Percentiles rank a stretch among this genome's conserved stretches.
Conservation (phyloP, 352 stramenopile species). For the Halophytophthora polymorphica region DNA sequence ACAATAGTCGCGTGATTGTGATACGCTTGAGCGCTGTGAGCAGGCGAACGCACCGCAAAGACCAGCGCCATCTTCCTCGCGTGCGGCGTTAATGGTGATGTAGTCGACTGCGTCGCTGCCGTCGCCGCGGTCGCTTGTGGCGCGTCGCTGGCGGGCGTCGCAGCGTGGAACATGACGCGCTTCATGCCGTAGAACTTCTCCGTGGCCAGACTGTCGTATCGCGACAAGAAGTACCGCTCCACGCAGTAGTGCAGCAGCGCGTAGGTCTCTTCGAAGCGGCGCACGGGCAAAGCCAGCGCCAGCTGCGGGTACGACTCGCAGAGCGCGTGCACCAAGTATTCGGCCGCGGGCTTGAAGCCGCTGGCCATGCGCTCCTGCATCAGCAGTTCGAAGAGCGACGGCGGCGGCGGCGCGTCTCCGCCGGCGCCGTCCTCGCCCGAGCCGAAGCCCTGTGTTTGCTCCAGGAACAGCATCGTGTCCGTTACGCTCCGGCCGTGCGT, state of each 20-base stretch:
- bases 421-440: constrained; percentile 6
- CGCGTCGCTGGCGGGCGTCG: background rate
- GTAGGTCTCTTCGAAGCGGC: constrained; percentile 78
- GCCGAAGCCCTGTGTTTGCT: constrained; percentile 75
- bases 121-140: background rate
- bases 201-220: constrained; percentile 72
- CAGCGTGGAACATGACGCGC: constrained; percentile 46
- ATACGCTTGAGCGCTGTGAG: background rate
- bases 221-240: constrained; percentile 71
- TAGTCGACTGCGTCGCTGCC: constrained; percentile 12
- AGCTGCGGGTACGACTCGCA: constrained; percentile 75
- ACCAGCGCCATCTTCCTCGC: constrained; percentile 56
- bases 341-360: constrained; percentile 69
- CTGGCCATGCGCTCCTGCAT: constrained; percentile 85
- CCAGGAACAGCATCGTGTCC: constrained; percentile 66
- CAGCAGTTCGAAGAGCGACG: constrained; percentile 83
- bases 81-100: constrained; percentile 35
- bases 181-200: constrained; percentile 89
- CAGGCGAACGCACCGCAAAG: constrained; percentile 39
- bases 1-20: background rate
- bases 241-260: constrained; percentile 54
- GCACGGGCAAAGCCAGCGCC: constrained; percentile 47
- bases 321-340: constrained; percentile 71
- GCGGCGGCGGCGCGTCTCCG: constrained; percentile 14
- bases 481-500: background rate